Evolutionary conservation across 345 rosid species (phyloP), one percentile per base, ranked within the genome.

Genomic region (Hypericum perforatum): DNA sequence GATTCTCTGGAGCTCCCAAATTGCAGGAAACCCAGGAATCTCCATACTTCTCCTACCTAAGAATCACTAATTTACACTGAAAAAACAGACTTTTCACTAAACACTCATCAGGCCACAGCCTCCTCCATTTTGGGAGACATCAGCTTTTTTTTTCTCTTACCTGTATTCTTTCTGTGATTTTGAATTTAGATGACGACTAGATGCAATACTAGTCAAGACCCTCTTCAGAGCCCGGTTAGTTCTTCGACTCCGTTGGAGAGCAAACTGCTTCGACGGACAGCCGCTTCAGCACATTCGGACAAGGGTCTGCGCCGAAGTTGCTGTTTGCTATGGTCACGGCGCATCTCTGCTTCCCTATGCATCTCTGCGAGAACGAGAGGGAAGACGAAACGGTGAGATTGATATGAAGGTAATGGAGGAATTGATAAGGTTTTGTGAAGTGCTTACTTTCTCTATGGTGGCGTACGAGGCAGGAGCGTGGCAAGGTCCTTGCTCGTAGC

Each of bases 401-500:
- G 5, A 12, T 1, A 10, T 9, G 16, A 11, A 6, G 50, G 50
- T 46, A 12, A 0, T 46, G 22, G 22, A 29, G 11, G 2, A 12
- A 7, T 32, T 0, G 15, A 22, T 47, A 41, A 36, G 10, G 37
- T 11, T 37, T 6, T 3, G 4, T 45, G 50, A 22, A 22, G 32
- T 22, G 4, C 32, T 22, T 77, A 92, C 98, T 95, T 77, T 85
- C 74, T 80, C 82, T 58, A 92, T 39, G 72, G 78, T 83, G 63
- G 58, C 80, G 32, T 80, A 88, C 43, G 99, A 89, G 8, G 84
- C 65, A 6, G 81, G 61, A 63, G 97, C 91, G 49, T 89, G 99
- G 69, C 99, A 94, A 60, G 82, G 60, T 62, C 99, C 99, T 73
- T 94, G 92, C 66, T 84, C 84, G 75, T 86, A 94, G 53, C 79